Base-by-base conservation (phyloP, 805 yeast species). In the Sugiyamaella chiloensis region DNA sequence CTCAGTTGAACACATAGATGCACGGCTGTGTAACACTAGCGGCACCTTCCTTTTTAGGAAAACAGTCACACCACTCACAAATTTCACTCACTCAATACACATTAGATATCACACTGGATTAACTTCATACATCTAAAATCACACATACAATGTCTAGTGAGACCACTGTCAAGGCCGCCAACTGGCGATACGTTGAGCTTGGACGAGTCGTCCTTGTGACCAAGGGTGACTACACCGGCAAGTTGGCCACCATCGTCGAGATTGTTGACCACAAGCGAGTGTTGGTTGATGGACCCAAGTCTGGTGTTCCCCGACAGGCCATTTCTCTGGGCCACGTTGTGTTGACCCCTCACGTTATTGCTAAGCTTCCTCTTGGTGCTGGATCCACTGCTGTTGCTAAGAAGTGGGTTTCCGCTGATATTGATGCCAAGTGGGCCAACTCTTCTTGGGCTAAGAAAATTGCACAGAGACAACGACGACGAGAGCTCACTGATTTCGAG, bases 151-250 rank as follows among this genome's bases (percentile, higher is more conserved):
- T 81, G 87, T 80, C 87, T 65, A 67, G 80, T 60, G 76, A 75
- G 68, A 72, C 88, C 71, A 75, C 85, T 72, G 93, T 93, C 75
- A 85, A 87, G 80, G 87, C 96, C 73, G 80, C 96, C 74, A 87
- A 87, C 91, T 93, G 98, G 98, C 88, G 96, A 87, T 83, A 81
- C 71, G 99, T 93, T 74, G 96, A 91, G 83, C 87, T 90, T 72
- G 99, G 99, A 75, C 96, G 99, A 81, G 87, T 93, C 72, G 96
- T 90, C 74, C 85, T 91, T 71, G 72, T 91, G 72, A 80, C 81
- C 84, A 80, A 84, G 75, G 87, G 87, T 68, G 70, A 73, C 58
- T 68, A 66, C 65, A 73, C 81, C 58, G 85, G 85, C 65, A 87
- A 88, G 77, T 83, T 93, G 71, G 99, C 98, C 68, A 79, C 96